These are phyloP conservation scores for Mycena floridula DNA, from an alignment of 768 basidiomycete genomes.

Conservation along the genomic window DNA sequence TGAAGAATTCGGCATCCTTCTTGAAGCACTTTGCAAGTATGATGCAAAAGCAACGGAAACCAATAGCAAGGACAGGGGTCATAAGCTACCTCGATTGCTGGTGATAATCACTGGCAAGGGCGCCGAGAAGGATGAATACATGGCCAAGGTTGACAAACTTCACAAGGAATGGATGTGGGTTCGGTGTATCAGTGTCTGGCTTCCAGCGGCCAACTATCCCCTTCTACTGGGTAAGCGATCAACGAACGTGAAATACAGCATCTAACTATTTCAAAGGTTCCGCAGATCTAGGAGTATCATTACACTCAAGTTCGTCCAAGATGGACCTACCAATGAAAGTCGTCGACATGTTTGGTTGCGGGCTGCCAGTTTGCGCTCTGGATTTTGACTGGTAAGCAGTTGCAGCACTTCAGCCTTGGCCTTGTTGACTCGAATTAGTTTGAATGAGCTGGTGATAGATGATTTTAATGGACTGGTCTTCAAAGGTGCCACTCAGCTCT, in stretches of 20 bases:
- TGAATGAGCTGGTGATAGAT: constrained; percentile 82
- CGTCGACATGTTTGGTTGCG: constrained; percentile 99
- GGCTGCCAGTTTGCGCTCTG: constrained; percentile 87
- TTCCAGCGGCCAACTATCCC: constrained; percentile 89
- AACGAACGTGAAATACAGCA: background rate
- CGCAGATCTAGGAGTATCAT: constrained; percentile 85
- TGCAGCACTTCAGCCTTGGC: background rate
- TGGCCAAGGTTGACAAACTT: constrained; percentile 53
- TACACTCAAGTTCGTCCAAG: constrained; percentile 87
- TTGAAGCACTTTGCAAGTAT: constrained; percentile 69
- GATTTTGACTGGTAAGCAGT: constrained; percentile 68
- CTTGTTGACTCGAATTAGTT: constrained; percentile 33
- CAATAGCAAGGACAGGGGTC: constrained; percentile 6
- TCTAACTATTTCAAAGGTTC: constrained; percentile 45
- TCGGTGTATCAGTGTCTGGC: constrained; percentile 76
- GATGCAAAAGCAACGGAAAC: constrained; percentile 46
- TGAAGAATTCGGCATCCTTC: constrained; percentile 85
- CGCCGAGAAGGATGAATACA: constrained; percentile 67
- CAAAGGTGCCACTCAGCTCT: constrained; percentile 56
- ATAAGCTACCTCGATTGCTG: constrained; percentile 64
- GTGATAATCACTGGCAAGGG: constrained; percentile 91
- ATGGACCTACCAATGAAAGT: constrained; percentile 98
- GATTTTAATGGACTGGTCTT: constrained; percentile 84
- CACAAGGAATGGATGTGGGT: constrained; percentile 75
- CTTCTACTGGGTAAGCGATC: constrained; percentile 57